A percentile compares a stretch with the other conserved stretches of the same genome.
These are phyloP conservation scores for Phialophora macrospora DNA, from an alignment of 2,329 filamentous ascomycete genomes.

Conservation along the genomic window DNA sequence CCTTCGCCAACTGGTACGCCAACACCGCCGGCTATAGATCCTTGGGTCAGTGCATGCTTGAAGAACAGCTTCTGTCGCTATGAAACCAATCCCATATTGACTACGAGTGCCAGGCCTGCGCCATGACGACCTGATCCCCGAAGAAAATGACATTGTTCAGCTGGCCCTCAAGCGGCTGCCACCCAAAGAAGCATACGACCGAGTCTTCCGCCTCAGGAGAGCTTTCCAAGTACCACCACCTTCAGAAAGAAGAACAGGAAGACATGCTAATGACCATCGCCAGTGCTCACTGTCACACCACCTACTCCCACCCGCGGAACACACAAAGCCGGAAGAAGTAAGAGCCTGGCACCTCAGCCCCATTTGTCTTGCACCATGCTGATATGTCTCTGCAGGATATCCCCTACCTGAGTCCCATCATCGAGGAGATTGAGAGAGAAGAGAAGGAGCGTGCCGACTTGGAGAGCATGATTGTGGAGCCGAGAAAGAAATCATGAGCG, in stretches of 20 bases:
- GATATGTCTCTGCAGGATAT: constrained; percentile 59
- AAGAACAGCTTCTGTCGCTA: constrained; percentile 8
- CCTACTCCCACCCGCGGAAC: constrained; percentile 67
- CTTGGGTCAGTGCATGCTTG: constrained; percentile 67
- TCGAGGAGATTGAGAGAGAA: constrained; percentile 71
- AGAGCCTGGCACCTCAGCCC: constrained; percentile 36
- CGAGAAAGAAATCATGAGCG: constrained; percentile 22
- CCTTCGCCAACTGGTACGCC: constrained; percentile 85
- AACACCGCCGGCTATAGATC: constrained; percentile 90
- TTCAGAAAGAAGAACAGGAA: not conserved
- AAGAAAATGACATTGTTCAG: constrained; percentile 87
- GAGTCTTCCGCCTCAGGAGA: constrained; percentile 94
- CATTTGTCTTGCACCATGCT: constrained; percentile 22
- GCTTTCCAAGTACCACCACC: constrained; percentile 74
- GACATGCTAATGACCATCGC: constrained; percentile 21
- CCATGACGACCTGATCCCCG: constrained; percentile 90
- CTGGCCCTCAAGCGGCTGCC: constrained; percentile 88
- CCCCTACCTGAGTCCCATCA: constrained; percentile 69
- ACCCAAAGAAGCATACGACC: constrained; percentile 91
- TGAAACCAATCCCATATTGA: constrained; percentile 2
- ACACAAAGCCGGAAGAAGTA: constrained; percentile 72
- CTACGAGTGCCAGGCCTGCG: constrained; percentile 55
- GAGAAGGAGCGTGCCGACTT: constrained; percentile 69
- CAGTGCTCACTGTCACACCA: constrained; percentile 70
- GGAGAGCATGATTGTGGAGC: constrained; percentile 64